Evolutionary conservation across 225 moss, liverwort and hornwort species (phyloP), one percentile per base, ranked within the genome.

Genomic region (Sphagnum contortum): DNA sequence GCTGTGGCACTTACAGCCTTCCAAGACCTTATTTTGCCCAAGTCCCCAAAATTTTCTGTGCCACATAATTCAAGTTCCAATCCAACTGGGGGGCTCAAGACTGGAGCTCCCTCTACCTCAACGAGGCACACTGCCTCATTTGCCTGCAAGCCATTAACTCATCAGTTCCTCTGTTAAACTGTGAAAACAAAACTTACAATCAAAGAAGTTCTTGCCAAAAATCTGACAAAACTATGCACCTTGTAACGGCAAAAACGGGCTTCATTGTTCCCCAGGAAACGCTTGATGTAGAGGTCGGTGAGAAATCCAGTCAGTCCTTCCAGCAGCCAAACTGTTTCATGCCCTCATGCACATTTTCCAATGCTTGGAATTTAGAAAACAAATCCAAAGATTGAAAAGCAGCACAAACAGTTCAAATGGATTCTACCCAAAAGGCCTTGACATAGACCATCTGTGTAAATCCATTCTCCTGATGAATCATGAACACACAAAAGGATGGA

Each of bases 91-190:
- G 84, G 86, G 64, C 92, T 88, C 72, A 98, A 75, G 54, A 89
- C 90, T 47, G 96, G 96, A 59, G 88, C 88, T 67, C 89, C 90
- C 54, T 90, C 92, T 47, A 79, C 81, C 83, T 98, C 96, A 64
- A 87, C 93, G 74, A 85, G 79, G 82, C 89, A 98, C 49, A 98
- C 92, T 57, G 96, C 96, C 81, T 98, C 96, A 70, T 98, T 98
- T 64, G 95, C 95, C 94, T 94, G 94, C 70, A 29, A 12, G 60
- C 10, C 11, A 45, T 2, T 3, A 10, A 48, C 5, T 49, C 12
- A 6, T 47, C 8, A 51, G 5, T 44, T 11, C 5, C 65, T 47
- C 5, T 6, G 6, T 10, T 12, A 48, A 49, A 49, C 13, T 0
- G 2, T 56, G 55, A n/a, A 9, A 56, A 56, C n/a, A 56, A n/a